phyloP scores from a whole-genome alignment of 2,329 filamentous ascomycete genomes.

The Didymosphaeria variabile region DNA sequence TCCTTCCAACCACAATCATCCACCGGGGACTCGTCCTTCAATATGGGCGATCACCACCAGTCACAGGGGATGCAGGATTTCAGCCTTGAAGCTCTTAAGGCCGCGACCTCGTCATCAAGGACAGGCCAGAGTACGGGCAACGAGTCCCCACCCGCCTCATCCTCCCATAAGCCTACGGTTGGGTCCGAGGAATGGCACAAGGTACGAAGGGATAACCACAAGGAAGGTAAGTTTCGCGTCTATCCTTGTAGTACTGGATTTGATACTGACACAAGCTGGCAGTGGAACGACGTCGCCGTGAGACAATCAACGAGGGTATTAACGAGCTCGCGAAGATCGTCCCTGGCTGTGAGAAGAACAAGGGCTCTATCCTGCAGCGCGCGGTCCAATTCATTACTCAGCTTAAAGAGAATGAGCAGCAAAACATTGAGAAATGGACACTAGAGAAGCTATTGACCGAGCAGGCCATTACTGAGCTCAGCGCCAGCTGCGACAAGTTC shows the following conservation, averaged over 20 bases:
- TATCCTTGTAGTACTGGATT: neutral
- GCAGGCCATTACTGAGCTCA: constrained; percentile 88
- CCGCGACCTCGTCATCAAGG: constrained; percentile 57
- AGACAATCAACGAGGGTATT: constrained; percentile 99
- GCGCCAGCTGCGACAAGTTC: constrained; percentile 84
- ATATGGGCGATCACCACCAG: constrained; percentile 55
- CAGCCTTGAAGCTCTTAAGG: constrained; percentile 61
- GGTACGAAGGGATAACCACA: constrained; percentile 95
- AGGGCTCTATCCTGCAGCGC: constrained; percentile 92
- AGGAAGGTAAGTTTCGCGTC: constrained; percentile 76
- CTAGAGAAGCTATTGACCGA: constrained; percentile 89
- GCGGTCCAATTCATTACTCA: constrained; percentile 95
- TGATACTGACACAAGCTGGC: constrained; percentile 23
- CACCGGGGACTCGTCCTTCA: constrained; percentile 55
- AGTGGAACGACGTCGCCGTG: constrained; percentile 96
- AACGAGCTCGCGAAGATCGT: constrained; percentile 98
- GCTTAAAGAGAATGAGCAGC: constrained; percentile 90
- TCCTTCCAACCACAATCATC: constrained; percentile 59
- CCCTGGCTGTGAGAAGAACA: constrained; percentile 98
- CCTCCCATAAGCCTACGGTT: constrained; percentile 77
- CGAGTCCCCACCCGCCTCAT: constrained; percentile 47
- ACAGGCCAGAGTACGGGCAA: constrained; percentile 50
- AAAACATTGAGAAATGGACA: constrained; percentile 95
- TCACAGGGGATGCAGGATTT: constrained; percentile 50
- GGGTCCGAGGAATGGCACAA: constrained; percentile 99